Evolutionary conservation across 176 grass and related monocot species (phyloP).

Genomic region (Paspalum notatum): DNA sequence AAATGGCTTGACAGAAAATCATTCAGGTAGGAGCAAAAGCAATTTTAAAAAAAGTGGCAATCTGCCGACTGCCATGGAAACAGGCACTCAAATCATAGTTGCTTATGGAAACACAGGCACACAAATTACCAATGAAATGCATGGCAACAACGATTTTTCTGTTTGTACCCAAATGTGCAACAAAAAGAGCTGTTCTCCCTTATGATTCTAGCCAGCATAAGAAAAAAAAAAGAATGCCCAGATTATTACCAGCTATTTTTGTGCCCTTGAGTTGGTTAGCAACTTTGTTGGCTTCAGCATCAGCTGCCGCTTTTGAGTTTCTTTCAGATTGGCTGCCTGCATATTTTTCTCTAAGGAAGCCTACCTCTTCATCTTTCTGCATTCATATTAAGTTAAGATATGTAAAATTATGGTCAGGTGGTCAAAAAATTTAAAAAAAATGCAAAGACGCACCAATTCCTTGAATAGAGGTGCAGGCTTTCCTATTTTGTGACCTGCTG

Average conservation of each 20-base stretch:
- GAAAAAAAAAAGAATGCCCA: conserved; percentile 13
- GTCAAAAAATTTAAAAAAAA: conserved; percentile 6
- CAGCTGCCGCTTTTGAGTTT: conserved; percentile 66
- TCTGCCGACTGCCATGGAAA: neutral
- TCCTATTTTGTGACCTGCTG: conserved; percentile 81
- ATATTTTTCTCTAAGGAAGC: conserved; percentile 68
- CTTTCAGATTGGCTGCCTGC: conserved; percentile 91
- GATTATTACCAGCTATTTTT: conserved; percentile 67
- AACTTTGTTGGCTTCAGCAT: conserved; percentile 67
- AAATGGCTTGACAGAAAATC: conserved; percentile 3
- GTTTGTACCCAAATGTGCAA: neutral
- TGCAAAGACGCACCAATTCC: conserved; percentile 63
- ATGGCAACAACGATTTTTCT: conserved; percentile 13
- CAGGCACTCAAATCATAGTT: neutral
- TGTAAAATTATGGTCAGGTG: conserved; percentile 10
- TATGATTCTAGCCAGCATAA: neutral
- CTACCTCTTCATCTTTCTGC: conserved; percentile 88
- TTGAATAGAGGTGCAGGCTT: conserved; percentile 87
- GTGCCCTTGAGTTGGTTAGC: conserved; percentile 73
- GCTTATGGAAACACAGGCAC: neutral
- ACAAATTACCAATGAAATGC: neutral
- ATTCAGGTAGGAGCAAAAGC: neutral
- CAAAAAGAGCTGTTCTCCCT: neutral
- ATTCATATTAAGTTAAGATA: conserved; percentile 32
- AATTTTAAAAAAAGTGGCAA: neutral